Evolutionary conservation across 73 alveolate genomes (phyloP).

Genomic region (Paramecium primaurelia): DNA sequence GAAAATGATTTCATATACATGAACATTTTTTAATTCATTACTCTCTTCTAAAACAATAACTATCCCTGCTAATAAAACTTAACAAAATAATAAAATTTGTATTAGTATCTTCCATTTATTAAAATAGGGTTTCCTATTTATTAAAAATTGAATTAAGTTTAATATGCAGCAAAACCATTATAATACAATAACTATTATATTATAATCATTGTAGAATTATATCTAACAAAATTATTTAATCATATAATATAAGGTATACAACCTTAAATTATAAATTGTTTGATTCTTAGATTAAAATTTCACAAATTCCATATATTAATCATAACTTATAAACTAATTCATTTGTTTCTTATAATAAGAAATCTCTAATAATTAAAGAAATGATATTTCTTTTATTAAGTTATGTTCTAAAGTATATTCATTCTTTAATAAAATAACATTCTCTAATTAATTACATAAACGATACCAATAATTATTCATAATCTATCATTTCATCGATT

Average conservation of each 20-base stretch:
- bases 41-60: not conserved
- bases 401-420: not conserved
- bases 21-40: not conserved
- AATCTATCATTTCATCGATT: not conserved
- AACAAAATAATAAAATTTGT: not conserved
- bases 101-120: not conserved
- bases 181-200: not conserved
- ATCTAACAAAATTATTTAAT: slow-evolving; percentile 7
- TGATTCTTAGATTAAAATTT: not conserved
- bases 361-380: not conserved
- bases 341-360: not conserved
- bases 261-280: not conserved
- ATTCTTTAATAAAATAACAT: not conserved
- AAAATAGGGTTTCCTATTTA: not conserved
- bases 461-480: slow-evolving; percentile 19
- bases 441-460: not conserved
- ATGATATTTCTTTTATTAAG: not conserved
- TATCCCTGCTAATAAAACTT: not conserved
- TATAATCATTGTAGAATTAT: not conserved
- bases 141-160: not conserved
- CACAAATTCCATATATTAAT: not conserved
- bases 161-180: not conserved
- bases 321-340: not conserved
- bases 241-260: not conserved
- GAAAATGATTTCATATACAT: not conserved